phyloP scores from a whole-genome alignment of 805 yeast species.

The Nakazawaea pomicola region DNA sequence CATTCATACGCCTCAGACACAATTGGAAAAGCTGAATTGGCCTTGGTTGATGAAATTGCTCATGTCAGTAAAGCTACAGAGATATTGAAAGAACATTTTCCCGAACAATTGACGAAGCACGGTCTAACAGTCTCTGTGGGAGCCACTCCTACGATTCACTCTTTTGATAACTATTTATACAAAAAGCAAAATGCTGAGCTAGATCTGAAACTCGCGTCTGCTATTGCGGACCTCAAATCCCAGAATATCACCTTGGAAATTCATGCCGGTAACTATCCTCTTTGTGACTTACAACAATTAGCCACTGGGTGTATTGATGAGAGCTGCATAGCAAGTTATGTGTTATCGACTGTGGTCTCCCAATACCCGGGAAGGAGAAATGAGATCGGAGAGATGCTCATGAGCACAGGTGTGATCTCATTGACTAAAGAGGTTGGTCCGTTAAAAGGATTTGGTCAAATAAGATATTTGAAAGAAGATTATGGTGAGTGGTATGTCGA shows the following conservation, averaged over 20 bases:
- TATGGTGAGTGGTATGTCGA: slow-evolving; percentile 60
- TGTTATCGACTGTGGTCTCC: slow-evolving; percentile 56
- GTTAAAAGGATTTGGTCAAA: slow-evolving; percentile 54
- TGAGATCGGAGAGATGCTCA: slow-evolving; percentile 50
- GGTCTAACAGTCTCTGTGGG: slow-evolving; percentile 62
- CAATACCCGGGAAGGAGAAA: slow-evolving; percentile 52
- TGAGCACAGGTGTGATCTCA: slow-evolving; percentile 71
- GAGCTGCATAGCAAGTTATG: slow-evolving; percentile 43
- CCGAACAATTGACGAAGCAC: slow-evolving; percentile 15
- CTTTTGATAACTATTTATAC: slow-evolving; percentile 31
- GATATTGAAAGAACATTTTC: slow-evolving; percentile 30
- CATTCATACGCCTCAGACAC: slow-evolving; percentile 55
- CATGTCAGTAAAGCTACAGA: slow-evolving; percentile 52
- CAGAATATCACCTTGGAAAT: slow-evolving; percentile 49
- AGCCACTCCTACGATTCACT: slow-evolving; percentile 77
- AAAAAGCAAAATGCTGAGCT: slow-evolving; percentile 18
- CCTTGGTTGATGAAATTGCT: slow-evolving; percentile 50
- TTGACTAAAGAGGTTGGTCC: slow-evolving; percentile 62
- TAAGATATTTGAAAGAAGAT: slow-evolving; percentile 30
- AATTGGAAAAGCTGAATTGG: slow-evolving; percentile 39
- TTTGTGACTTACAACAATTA: slow-evolving; percentile 74
- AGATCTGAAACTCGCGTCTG: slow-evolving; percentile 16
- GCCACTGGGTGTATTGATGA: slow-evolving; percentile 54
- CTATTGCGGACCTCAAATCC: slow-evolving; percentile 17
- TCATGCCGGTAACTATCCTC: slow-evolving; percentile 79